Evolutionary conservation across 2,329 filamentous ascomycete species (phyloP).

Genomic region (Colletotrichum australisinense): DNA sequence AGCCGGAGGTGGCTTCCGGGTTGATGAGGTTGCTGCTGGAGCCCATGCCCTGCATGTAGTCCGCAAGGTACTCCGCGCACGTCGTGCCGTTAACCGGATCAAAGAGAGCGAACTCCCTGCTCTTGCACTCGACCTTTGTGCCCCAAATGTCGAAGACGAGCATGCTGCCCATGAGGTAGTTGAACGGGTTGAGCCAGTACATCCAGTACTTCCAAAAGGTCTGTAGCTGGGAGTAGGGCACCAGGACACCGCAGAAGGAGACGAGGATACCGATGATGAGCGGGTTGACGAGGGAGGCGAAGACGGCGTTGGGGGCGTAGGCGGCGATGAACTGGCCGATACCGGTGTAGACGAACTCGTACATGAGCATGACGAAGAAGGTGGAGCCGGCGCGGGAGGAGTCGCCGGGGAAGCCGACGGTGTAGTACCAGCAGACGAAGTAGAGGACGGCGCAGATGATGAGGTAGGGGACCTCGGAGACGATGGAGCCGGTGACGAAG

Average conservation of each 20-base stretch:
- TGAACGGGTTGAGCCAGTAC: constrained; percentile 62
- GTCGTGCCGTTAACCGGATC: constrained; percentile 62
- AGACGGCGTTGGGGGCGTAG: constrained; percentile 70
- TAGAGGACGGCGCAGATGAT: constrained; percentile 58
- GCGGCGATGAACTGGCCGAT: constrained; percentile 74
- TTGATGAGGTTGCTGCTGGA: constrained; percentile 65
- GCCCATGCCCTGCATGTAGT: constrained; percentile 62
- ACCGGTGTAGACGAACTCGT: constrained; percentile 70
- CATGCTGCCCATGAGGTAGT: constrained; percentile 69
- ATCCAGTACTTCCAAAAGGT: constrained; percentile 75
- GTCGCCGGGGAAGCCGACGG: constrained; percentile 60
- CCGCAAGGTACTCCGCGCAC: constrained; percentile 67
- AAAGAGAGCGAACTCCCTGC: constrained; percentile 62
- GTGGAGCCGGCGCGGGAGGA: constrained; percentile 61
- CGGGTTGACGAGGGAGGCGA: constrained; percentile 68
- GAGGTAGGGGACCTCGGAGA: constrained; percentile 60
- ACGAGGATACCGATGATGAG: constrained; percentile 69
- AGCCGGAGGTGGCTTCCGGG: constrained; percentile 65
- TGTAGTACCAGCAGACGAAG: constrained; percentile 69
- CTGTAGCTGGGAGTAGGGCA: constrained; percentile 72
- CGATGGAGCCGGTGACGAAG: constrained; percentile 64
- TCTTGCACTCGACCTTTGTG: constrained; percentile 56
- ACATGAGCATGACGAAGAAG: constrained; percentile 67
- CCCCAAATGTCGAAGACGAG: constrained; percentile 64
- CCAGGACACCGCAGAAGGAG: constrained; percentile 80